Evolutionary conservation across 106 monocot genomes (phyloP), one percentile per base, ranked within the genome.

Genomic region (Phalaenopsis aphrodite): DNA sequence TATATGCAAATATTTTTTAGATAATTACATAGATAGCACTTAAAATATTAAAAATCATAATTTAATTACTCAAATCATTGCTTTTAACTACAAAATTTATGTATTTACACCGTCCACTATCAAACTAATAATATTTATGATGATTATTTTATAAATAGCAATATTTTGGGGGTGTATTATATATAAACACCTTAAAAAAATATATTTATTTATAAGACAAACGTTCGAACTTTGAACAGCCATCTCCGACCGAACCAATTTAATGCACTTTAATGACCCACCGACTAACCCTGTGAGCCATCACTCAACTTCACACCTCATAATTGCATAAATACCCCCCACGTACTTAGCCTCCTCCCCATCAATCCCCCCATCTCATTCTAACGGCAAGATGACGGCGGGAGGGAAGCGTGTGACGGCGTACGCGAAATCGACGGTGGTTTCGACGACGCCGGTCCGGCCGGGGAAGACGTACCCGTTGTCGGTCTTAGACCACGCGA

Each of bases 401-500:
- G 78, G 78, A 1, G 74, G 55, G 57, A 12, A 55, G 84, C 64
- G 86, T 8, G 86, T 94, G 78, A 88, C 55, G 36, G 55, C 84
- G 72, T 19, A n/a, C 41, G 83, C 85, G 47, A 93, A 87, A 72
- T 91, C 84, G 61, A 93, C 94, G 38, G 77, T 85, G 72, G 84
- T 87, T 38, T 80, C 88, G 72, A 23, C 77, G 65, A 78, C 30
- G 9, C 89, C 96, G 55, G 94, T 96, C 55, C 79, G 82, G 64
- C 90, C 88, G 18, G 91, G 94, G 39, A 96, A 94, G 83, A 87
- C 86, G 14, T 83, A 90, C 87, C 89, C 88, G 41, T 81, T 94
- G 45, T 90, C 97, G 42, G 79, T 80, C 8, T 81, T 94, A 57
- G 96, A 97, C 86, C 90, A 90, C 58, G 73, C 88, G 8, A 92